A percentile compares a stretch with the other conserved stretches of the same genome.
Conservation (phyloP, 495 filamentous ascomycete species). For the Penicillium cataractarum region DNA sequence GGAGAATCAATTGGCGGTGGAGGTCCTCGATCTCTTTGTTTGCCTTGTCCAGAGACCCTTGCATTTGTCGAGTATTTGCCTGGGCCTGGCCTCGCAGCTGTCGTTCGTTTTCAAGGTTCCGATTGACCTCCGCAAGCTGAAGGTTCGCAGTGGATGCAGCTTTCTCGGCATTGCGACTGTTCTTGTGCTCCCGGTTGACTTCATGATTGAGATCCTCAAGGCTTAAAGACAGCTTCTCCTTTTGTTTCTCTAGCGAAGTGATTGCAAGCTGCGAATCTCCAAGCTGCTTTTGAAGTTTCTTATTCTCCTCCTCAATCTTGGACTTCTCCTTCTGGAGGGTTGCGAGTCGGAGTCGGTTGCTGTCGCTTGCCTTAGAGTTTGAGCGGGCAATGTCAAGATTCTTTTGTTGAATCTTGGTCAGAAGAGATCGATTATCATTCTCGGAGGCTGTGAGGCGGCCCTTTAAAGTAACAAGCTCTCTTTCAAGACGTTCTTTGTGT, state of each 20-base stretch:
- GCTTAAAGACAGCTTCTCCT: slow-evolving; percentile 87
- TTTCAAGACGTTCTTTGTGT: slow-evolving; percentile 88
- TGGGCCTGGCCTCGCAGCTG: slow-evolving; percentile 87
- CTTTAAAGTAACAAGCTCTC: slow-evolving; percentile 90
- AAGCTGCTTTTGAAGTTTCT: slow-evolving; percentile 80
- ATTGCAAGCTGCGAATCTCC: slow-evolving; percentile 85
- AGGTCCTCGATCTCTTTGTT: slow-evolving; percentile 80
- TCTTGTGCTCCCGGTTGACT: slow-evolving; percentile 86
- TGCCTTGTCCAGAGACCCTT: slow-evolving; percentile 72
- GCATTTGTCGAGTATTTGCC: slow-evolving; percentile 78
- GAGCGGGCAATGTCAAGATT: slow-evolving; percentile 94
- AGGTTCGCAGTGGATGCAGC: slow-evolving; percentile 78
- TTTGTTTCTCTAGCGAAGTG: slow-evolving; percentile 89
- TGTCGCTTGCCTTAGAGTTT: slow-evolving; percentile 82
- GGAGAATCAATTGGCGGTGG: slow-evolving; percentile 73
- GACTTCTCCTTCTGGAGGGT: slow-evolving; percentile 82
- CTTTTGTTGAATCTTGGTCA: slow-evolving; percentile 98
- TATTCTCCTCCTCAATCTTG: slow-evolving; percentile 81
- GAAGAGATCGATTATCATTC: slow-evolving; percentile 92
- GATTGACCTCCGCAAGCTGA: slow-evolving; percentile 86
- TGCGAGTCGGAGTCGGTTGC: slow-evolving; percentile 74
- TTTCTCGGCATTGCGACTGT: slow-evolving; percentile 88
- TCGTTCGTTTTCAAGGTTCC: slow-evolving; percentile 86
- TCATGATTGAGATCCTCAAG: slow-evolving; percentile 95
- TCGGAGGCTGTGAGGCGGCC: slow-evolving; percentile 91